These are phyloP conservation scores for Inga leiocalycina DNA, from an alignment of 306 rosid genomes.

Conservation along the genomic window DNA sequence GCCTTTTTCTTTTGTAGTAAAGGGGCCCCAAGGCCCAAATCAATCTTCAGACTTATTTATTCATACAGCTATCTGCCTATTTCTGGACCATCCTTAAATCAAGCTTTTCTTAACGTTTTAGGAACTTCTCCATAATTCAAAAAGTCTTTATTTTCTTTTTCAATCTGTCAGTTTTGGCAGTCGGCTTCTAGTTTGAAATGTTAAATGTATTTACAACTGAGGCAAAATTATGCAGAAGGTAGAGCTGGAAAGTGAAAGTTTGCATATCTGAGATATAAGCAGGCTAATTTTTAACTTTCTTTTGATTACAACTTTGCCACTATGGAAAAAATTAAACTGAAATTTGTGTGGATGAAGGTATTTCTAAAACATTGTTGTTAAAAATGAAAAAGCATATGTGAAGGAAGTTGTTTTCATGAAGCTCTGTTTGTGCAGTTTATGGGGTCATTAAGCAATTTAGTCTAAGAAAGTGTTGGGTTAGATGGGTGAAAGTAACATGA, in stretches of 20 bases:
- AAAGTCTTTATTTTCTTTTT: not conserved
- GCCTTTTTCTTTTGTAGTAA: not conserved
- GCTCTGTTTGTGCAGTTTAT: slow-evolving; percentile 13
- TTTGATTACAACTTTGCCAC: not conserved
- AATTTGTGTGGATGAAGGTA: not conserved
- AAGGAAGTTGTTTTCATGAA: not conserved
- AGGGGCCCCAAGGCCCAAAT: too few relatives aligned
- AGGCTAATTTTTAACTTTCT: not conserved
- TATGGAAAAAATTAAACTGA: not conserved
- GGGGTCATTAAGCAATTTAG: not conserved
- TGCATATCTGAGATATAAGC: slow-evolving; percentile 2
- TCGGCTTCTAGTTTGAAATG: not conserved
- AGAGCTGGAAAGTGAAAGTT: not conserved
- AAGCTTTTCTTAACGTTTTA: not conserved
- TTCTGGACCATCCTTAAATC: not conserved
- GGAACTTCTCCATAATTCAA: not conserved
- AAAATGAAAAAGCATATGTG: not conserved
- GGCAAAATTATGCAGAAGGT: not conserved
- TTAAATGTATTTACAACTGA: not conserved
- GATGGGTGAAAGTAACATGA: slow-evolving; percentile 14
- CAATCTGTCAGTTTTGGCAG: not conserved
- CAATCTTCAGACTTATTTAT: slow-evolving; percentile 6
- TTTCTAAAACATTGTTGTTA: not conserved
- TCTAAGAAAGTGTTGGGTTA: slow-evolving; percentile 10
- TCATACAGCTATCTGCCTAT: not conserved